Percentiles rank a stretch among this genome's conserved stretches.
phyloP scores from a whole-genome alignment of 176 grass and related monocot species.

The Paspalum notatum region DNA sequence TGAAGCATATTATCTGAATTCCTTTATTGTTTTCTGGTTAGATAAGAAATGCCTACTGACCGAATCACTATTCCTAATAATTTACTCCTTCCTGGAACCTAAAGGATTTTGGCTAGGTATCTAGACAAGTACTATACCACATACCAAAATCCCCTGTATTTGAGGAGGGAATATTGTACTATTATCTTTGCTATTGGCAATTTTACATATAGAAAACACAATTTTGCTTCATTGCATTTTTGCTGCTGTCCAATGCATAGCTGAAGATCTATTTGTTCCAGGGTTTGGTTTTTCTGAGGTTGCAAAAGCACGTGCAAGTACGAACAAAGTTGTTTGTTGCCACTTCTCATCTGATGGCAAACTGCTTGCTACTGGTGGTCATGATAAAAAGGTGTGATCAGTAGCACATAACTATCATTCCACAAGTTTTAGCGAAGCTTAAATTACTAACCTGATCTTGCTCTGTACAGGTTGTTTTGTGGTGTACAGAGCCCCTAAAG shows the following conservation, averaged over 20 bases:
- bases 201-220: conserved; percentile 16
- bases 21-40: not conserved
- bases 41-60: conserved; percentile 16
- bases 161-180: not conserved
- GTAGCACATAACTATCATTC: not conserved
- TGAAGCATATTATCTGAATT: conserved; percentile 15
- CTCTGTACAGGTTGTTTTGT: conserved; percentile 71
- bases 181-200: not conserved
- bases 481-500: conserved; percentile 79
- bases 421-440: conserved; percentile 17
- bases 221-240: conserved; percentile 23
- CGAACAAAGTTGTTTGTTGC: conserved; percentile 85
- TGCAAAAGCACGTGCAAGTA: conserved; percentile 61
- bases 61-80: conserved; percentile 22
- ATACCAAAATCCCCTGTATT: too few species aligned
- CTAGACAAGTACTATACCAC: too few species aligned
- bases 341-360: conserved; percentile 98
- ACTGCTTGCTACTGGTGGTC: conserved; percentile 95
- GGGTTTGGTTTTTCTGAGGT: conserved; percentile 90
- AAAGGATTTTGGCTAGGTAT: too few species aligned
- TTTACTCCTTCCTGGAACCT: not conserved
- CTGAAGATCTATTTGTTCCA: conserved; percentile 41
- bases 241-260: not conserved
- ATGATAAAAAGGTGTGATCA: conserved; percentile 91
- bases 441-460: conserved; percentile 5